Conservation (phyloP, 225 moss, liverwort and hornwort genomes). For the Polytrichum commune region DNA sequence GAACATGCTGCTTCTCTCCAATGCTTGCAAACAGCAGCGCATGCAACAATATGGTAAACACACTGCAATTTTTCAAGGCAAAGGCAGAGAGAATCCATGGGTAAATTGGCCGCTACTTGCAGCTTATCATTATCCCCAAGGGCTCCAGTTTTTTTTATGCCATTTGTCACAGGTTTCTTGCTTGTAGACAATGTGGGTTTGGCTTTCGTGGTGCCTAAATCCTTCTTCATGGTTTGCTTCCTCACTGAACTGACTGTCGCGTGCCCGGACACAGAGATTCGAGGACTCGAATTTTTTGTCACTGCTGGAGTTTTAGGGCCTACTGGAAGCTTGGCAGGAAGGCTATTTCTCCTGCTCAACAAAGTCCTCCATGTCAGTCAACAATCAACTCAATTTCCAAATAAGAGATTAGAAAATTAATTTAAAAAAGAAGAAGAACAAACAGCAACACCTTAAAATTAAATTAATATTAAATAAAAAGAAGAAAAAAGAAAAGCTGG, state of each 20-base stretch:
- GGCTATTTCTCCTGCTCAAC: conserved; percentile 27
- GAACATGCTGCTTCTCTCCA: conserved; percentile 72
- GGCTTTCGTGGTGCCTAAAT: conserved; percentile 9
- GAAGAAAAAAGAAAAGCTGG: no score
- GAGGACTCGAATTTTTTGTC: conserved; percentile 7
- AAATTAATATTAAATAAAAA: no score
- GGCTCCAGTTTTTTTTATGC: conserved; percentile 10
- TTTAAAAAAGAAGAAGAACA: no score
- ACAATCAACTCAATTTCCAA: no score
- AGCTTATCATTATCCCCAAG: conserved; percentile 30
- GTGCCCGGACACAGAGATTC: conserved; percentile 21
- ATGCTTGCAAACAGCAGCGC: conserved; percentile 71
- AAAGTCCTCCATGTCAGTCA: no score
- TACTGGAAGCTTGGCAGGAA: conserved; percentile 9
- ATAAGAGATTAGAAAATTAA: no score
- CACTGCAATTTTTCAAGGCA: conserved; percentile 76
- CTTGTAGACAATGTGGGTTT: conserved; percentile 11
- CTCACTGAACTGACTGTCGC: conserved; percentile 33
- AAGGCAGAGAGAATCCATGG: conserved; percentile 70
- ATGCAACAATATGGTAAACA: conserved; percentile 73
- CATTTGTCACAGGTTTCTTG: conserved; percentile 6
- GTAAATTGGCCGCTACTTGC: conserved; percentile 37
- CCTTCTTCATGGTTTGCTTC: conserved; percentile 35
- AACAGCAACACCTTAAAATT: no score
- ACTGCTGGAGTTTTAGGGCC: conserved; percentile 14